These are phyloP conservation scores for Hypomyces perniciosus DNA, from an alignment of 2,329 filamentous ascomycete species.

Conservation along the genomic window DNA sequence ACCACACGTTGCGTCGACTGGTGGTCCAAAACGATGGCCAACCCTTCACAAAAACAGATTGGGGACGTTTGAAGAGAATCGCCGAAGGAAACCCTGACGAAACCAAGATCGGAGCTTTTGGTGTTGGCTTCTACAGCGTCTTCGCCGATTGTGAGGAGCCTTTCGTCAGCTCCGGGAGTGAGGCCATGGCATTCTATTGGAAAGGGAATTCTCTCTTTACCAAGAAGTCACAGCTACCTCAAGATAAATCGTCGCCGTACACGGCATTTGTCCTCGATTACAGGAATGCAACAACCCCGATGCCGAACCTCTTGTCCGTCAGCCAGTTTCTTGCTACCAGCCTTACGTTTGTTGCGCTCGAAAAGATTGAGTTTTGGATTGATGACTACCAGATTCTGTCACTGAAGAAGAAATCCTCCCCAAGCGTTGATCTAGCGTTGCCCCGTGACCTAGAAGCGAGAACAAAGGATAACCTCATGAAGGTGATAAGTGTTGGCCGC, in stretches of 20 bases:
- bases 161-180: constrained; percentile 85
- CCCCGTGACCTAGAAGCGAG: constrained; percentile 74
- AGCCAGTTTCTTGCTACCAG: constrained; percentile 92
- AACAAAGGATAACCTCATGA: constrained; percentile 87
- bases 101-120: constrained; percentile 97
- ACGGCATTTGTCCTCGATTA: constrained; percentile 96
- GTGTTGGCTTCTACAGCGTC: constrained; percentile 97
- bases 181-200: constrained; percentile 99
- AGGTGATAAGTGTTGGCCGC: constrained; percentile 69
- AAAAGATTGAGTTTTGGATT: constrained; percentile 83
- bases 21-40: constrained; percentile 89
- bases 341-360: constrained; percentile 86
- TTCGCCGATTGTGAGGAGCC: constrained; percentile 98
- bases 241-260: constrained; percentile 58
- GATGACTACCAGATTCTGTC: constrained; percentile 78
- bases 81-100: constrained; percentile 99
- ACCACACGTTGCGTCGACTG: constrained; percentile 83
- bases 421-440: constrained; percentile 64
- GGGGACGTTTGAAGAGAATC: constrained; percentile 88
- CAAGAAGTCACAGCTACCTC: constrained; percentile 68
- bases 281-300: constrained; percentile 76
- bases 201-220: constrained; percentile 98
- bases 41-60: constrained; percentile 83
- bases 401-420: constrained; percentile 79
- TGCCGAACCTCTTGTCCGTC: constrained; percentile 80